Base-by-base conservation (phyloP, 805 yeast genomes). In the Barnettozyma botsteinii region DNA sequence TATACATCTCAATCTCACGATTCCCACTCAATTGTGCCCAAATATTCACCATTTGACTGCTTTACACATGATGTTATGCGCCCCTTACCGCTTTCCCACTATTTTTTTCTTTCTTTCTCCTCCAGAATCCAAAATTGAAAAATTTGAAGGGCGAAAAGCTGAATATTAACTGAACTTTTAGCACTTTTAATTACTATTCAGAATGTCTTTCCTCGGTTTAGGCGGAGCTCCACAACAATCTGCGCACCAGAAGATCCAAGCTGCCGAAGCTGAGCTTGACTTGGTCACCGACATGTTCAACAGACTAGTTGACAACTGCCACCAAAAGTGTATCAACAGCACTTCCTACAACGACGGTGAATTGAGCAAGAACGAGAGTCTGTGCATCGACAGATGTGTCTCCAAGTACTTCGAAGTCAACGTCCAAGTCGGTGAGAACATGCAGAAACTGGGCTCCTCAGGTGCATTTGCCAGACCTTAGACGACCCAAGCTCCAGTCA, bases 251-350 rank as follows among this genome's bases (percentile, higher is more conserved):
- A 85, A 85, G 62, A 71, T 85, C 46, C 73, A 74, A 56, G 95
- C 95, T 51, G 98, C 98, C 38, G 98, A 91, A 68, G 85, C 96
- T 42, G 98, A 91, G 66, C 75, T 91, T 51, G 98, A 91, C 64
- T 83, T 93, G 80, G 96, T 91, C 53, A 89, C 97, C 29, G 96
- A 93, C 53, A 88, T 91, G 97, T 91, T 91, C 78, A 91, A 91
- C 77, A 75, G 81, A 56, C 71, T 89, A 56, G 94, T 88, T 19
- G 89, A 82, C 56, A 82, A 86, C 52, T 89, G 98, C 62, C 93
- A 89, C 65, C 64, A 68, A 52, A 89, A 89, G 68, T 89, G 98
- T 69, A 83, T 88, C 60, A 72, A 62, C 39, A 69, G 67, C 48
- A 54, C 39, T 15, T 21, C 67, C 38, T 89, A 88, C 67, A 53